phyloP scores from a whole-genome alignment of 371 early-diverging fungal species.

The Mucor saturninus region DNA sequence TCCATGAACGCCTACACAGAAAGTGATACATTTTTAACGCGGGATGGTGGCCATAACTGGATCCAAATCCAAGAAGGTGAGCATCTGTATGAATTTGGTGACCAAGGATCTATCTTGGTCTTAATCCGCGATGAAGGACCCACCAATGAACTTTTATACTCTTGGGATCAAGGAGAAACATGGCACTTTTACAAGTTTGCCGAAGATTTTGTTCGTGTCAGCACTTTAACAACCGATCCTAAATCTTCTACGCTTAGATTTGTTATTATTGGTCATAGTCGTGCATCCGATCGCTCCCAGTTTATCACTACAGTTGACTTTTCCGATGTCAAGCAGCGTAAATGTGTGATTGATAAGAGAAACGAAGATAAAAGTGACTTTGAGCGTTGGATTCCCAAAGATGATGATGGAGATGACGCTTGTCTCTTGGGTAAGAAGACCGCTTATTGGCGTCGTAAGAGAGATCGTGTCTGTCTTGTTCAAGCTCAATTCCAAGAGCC shows the following conservation, averaged over 20 bases:
- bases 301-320: conserved; percentile 55
- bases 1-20: conserved; percentile 62
- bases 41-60: conserved; percentile 87
- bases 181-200: conserved; percentile 64
- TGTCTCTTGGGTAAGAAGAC: conserved; percentile 54
- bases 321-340: conserved; percentile 32
- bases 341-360: conserved; percentile 59
- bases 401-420: conserved; percentile 56
- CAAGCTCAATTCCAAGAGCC: conserved; percentile 68
- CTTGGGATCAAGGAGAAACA: conserved; percentile 70
- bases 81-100: conserved; percentile 80
- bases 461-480: conserved; percentile 72
- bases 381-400: conserved; percentile 77
- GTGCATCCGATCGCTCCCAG: conserved; percentile 30
- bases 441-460: conserved; percentile 82
- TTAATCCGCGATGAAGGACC: conserved; percentile 73
- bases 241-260: conserved; percentile 63
- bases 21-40: conserved; percentile 79
- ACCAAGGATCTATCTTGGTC: conserved; percentile 78
- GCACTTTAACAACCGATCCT: conserved; percentile 63
- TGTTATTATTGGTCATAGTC: conserved; percentile 54
- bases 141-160: conserved; percentile 70
- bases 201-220: conserved; percentile 49
- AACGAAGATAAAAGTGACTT: conserved; percentile 71
- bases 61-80: conserved; percentile 58